phyloP scores from a whole-genome alignment of 306 rosid species.

The Macrotyloma uniflorum region DNA sequence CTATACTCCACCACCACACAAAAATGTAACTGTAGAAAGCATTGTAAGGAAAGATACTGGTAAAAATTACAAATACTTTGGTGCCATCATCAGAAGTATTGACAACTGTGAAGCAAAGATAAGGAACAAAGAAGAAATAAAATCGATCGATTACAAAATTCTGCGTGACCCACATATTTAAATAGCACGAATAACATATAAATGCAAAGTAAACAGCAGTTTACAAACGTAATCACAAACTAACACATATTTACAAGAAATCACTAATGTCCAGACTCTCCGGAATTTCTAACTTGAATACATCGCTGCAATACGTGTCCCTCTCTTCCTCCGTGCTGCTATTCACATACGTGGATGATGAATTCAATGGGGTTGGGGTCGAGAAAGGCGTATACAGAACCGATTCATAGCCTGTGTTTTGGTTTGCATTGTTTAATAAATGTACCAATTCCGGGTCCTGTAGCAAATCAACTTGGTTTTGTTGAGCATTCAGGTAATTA shows the following conservation, averaged over 20 bases:
- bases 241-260: slow-evolving; percentile 59
- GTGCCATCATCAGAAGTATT: slow-evolving; percentile 31
- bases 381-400: slow-evolving; percentile 67
- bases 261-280: slow-evolving; percentile 76
- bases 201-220: slow-evolving; percentile 29
- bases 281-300: slow-evolving; percentile 85
- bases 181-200: slow-evolving; percentile 9
- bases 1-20: background rate
- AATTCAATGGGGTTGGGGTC: slow-evolving; percentile 67
- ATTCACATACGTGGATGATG: slow-evolving; percentile 61
- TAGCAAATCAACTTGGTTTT: slow-evolving; percentile 41
- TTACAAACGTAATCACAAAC: background rate
- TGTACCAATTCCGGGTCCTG: slow-evolving; percentile 44
- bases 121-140: background rate
- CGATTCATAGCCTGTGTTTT: slow-evolving; percentile 57
- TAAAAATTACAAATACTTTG: slow-evolving; percentile 11
- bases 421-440: slow-evolving; percentile 35
- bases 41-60: background rate
- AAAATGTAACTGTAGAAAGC: background rate
- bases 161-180: background rate
- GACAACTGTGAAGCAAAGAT: slow-evolving; percentile 28
- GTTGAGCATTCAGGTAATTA: slow-evolving; percentile 33
- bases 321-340: slow-evolving; percentile 77
- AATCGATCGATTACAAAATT: slow-evolving; percentile 13
- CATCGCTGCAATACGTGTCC: slow-evolving; percentile 71